Conservation (phyloP, 768 basidiomycete genomes). For the Paxillus involutus region DNA sequence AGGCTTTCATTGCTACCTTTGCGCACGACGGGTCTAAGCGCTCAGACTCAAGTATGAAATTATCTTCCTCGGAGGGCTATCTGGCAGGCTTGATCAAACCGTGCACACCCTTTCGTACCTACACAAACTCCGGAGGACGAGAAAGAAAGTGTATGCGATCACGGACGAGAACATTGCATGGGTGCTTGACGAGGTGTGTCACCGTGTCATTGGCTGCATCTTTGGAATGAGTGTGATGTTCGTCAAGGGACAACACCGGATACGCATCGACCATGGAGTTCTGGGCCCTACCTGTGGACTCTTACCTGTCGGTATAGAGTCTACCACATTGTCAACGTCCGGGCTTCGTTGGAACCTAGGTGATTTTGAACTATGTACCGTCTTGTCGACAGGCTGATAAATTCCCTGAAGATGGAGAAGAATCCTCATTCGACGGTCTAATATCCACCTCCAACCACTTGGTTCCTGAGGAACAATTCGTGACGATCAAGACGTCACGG, state of each 20-base stretch:
- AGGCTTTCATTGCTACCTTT: not conserved
- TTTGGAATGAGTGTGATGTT: not conserved
- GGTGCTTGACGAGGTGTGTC: constrained; percentile 74
- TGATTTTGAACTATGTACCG: constrained; percentile 32
- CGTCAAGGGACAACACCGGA: constrained; percentile 76
- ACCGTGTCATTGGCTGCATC: not conserved
- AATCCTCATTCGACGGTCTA: constrained; percentile 80
- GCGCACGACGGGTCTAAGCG: not conserved
- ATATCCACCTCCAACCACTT: constrained; percentile 96
- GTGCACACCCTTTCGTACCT: constrained; percentile 85
- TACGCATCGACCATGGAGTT: constrained; percentile 68
- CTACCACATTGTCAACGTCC: constrained; percentile 72
- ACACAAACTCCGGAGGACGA: constrained; percentile 68
- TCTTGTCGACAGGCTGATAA: constrained; percentile 1
- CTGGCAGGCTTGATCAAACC: constrained; percentile 93
- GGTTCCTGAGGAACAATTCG: constrained; percentile 57
- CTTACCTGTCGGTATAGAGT: constrained; percentile 85
- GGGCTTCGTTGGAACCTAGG: constrained; percentile 92
- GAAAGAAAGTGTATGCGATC: constrained; percentile 66
- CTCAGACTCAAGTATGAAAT: constrained; percentile 53
- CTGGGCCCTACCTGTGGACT: constrained; percentile 92
- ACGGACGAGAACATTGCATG: constrained; percentile 93
- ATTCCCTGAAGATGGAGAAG: constrained; percentile 44
- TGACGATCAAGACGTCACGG: constrained; percentile 73
- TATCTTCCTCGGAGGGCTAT: constrained; percentile 83